A percentile compares a stretch with the other conserved stretches of the same genome.
phyloP scores from a whole-genome alignment of 2,329 filamentous ascomycete genomes.

The Gremmenia infestans region DNA sequence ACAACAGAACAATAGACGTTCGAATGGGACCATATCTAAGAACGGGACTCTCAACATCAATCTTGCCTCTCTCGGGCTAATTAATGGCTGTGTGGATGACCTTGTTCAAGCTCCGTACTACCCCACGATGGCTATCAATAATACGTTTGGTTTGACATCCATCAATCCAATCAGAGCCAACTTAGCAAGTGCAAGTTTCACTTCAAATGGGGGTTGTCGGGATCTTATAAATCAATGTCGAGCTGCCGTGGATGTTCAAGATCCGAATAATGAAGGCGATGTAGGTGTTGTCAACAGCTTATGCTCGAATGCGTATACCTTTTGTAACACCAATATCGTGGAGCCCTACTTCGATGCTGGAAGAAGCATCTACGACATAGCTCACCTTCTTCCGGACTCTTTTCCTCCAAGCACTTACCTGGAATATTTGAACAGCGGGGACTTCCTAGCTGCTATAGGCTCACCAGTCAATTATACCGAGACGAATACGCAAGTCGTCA shows the following conservation, averaged over 20 bases:
- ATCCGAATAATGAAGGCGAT: slow-evolving; percentile 40
- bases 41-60: slow-evolving; percentile 54
- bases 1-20: slow-evolving; percentile 54
- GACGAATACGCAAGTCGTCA: slow-evolving; percentile 41
- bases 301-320: slow-evolving; percentile 32
- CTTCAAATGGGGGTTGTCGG: slow-evolving; percentile 45
- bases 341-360: slow-evolving; percentile 31
- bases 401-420: slow-evolving; percentile 58
- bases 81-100: slow-evolving; percentile 67
- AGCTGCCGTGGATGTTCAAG: slow-evolving; percentile 34
- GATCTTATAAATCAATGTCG: slow-evolving; percentile 50
- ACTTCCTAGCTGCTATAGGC: slow-evolving; percentile 56
- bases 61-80: slow-evolving; percentile 60
- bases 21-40: slow-evolving; percentile 43
- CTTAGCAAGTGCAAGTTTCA: slow-evolving; percentile 42
- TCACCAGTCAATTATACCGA: slow-evolving; percentile 56
- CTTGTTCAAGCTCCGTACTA: slow-evolving; percentile 55
- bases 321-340: slow-evolving; percentile 32
- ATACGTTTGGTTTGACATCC: slow-evolving; percentile 59
- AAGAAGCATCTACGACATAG: slow-evolving; percentile 34
- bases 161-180: slow-evolving; percentile 48
- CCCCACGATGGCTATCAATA: slow-evolving; percentile 54
- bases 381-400: slow-evolving; percentile 43
- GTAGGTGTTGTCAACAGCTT: slow-evolving; percentile 30
- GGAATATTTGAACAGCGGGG: slow-evolving; percentile 59